phyloP scores from a whole-genome alignment of 331 rosid genomes.

The Rhamnella rubrinervis region DNA sequence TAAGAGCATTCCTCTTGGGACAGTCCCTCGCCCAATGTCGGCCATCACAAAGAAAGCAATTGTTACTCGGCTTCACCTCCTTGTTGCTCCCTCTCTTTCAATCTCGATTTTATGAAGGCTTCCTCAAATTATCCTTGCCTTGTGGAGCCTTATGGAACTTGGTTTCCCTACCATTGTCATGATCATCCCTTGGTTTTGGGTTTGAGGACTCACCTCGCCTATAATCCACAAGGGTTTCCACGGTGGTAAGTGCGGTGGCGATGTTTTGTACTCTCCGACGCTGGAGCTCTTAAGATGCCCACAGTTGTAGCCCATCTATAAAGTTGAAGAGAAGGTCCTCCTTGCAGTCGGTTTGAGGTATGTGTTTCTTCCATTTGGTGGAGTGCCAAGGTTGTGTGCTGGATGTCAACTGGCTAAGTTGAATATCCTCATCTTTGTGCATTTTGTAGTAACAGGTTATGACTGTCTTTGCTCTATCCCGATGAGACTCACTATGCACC shows the following conservation, averaged over 20 bases:
- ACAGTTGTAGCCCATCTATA: too few relatives aligned
- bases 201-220: too few relatives aligned
- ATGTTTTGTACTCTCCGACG: too few relatives aligned
- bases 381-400: constrained; percentile 88
- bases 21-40: neutral
- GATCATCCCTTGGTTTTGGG: too few relatives aligned
- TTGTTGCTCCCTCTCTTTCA: neutral
- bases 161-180: too few relatives aligned
- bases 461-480: constrained; percentile 54
- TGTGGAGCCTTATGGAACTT: too few relatives aligned
- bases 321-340: too few relatives aligned
- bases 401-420: constrained; percentile 81
- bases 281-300: too few relatives aligned
- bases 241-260: too few relatives aligned
- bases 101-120: neutral
- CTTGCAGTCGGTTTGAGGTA: constrained; percentile 76
- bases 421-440: constrained; percentile 65
- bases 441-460: constrained; percentile 63
- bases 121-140: neutral
- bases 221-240: too few relatives aligned
- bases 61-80: too few relatives aligned
- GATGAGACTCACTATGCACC: constrained; percentile 64
- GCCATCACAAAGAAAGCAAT: neutral
- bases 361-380: constrained; percentile 73
- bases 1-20: neutral